Conservation (phyloP, 768 basidiomycete genomes). For the Suillus clintonianus region DNA sequence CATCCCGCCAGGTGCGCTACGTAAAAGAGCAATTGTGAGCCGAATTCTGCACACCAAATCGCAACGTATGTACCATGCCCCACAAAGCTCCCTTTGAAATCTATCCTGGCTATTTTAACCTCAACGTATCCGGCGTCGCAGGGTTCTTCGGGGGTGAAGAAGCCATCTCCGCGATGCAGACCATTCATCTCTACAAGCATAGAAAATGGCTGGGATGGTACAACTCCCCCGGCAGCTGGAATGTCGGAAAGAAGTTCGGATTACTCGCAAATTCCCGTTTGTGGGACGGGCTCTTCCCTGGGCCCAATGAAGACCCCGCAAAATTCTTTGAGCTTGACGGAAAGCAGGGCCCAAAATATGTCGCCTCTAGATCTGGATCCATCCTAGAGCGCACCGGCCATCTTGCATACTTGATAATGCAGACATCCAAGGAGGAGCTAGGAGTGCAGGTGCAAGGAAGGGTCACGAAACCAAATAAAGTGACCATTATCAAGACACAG, state of each 20-base stretch:
- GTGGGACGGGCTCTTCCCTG: slow-evolving; percentile 28
- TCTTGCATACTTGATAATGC: slow-evolving; percentile 25
- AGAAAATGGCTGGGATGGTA: slow-evolving; percentile 37
- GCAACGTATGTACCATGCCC: neutral
- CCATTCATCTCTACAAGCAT: slow-evolving; percentile 28
- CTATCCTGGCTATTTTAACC: slow-evolving; percentile 17
- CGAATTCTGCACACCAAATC: neutral
- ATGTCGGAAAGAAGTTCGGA: slow-evolving; percentile 30
- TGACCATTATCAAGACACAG: slow-evolving; percentile 18
- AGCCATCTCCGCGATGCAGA: slow-evolving; percentile 29
- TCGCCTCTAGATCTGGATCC: slow-evolving; percentile 26
- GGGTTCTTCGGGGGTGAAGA: slow-evolving; percentile 38
- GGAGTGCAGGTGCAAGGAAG: slow-evolving; percentile 10
- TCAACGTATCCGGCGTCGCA: slow-evolving; percentile 32
- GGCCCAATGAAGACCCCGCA: slow-evolving; percentile 19
- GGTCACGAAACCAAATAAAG: slow-evolving; percentile 7
- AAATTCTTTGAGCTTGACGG: slow-evolving; percentile 27
- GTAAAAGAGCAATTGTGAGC: neutral
- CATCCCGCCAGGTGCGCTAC: too few relatives aligned
- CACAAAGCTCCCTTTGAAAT: slow-evolving; percentile 16
- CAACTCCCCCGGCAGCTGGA: slow-evolving; percentile 33
- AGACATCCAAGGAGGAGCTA: slow-evolving; percentile 16
- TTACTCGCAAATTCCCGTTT: slow-evolving; percentile 25
- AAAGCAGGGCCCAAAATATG: slow-evolving; percentile 25
- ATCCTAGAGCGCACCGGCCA: slow-evolving; percentile 28